Conservation (phyloP, 441 rosid genomes). For the Populus hybrid region DNA sequence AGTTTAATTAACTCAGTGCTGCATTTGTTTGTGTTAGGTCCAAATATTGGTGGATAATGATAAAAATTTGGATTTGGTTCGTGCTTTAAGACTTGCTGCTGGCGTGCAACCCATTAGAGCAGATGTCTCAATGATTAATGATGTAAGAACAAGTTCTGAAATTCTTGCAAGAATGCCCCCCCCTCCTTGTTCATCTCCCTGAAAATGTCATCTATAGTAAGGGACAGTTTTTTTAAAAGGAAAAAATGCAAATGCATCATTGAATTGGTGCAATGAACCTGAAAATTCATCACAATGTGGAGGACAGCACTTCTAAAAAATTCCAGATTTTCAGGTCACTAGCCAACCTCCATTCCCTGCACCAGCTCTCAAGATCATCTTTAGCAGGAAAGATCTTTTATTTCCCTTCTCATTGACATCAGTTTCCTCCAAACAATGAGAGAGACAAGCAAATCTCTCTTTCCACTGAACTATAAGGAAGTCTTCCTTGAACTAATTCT, state of each 20-base stretch:
- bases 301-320: not conserved
- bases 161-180: not conserved
- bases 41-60: slow-evolving; percentile 86
- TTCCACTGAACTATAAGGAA: not conserved
- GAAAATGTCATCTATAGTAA: not conserved
- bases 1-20: slow-evolving; percentile 14
- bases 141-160: slow-evolving; percentile 53
- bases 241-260: not conserved
- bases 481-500: not conserved
- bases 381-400: not conserved
- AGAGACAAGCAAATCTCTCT: not conserved
- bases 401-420: not conserved
- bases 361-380: not conserved
- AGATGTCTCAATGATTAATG: slow-evolving; percentile 50
- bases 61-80: slow-evolving; percentile 58
- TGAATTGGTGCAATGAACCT: not conserved
- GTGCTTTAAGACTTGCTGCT: slow-evolving; percentile 71
- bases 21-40: slow-evolving; percentile 50
- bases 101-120: slow-evolving; percentile 70
- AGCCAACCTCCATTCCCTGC: not conserved
- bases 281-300: not conserved
- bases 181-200: not conserved
- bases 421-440: not conserved
- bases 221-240: not conserved
- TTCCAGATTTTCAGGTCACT: slow-evolving; percentile 1